Evolutionary conservation across 2,329 filamentous ascomycete species (phyloP).

Genomic region (Pseudopyricularia javanii): DNA sequence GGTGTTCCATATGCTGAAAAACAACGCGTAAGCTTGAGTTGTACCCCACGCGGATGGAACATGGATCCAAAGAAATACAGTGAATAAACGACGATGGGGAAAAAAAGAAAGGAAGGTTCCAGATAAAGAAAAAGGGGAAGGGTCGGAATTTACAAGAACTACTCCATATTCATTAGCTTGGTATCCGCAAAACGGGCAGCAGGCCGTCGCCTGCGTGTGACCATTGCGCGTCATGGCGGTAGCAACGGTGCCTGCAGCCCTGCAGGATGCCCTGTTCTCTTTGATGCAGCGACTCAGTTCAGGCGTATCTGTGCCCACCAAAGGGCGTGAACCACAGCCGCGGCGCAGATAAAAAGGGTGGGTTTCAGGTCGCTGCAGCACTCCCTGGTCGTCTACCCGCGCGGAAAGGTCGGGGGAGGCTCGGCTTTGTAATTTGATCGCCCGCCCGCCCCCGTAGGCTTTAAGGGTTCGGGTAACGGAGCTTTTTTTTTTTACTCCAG

Average conservation of each 20-base stretch:
- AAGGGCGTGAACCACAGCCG: too few relatives aligned
- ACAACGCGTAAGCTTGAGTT: not conserved
- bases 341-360: too few relatives aligned
- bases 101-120: not conserved
- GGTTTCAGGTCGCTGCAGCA: too few relatives aligned
- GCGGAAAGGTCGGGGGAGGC: too few relatives aligned
- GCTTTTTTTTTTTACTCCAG: too few relatives aligned
- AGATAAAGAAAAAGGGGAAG: not conserved
- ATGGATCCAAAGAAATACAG: not conserved
- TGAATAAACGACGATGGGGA: not conserved
- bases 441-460: too few relatives aligned
- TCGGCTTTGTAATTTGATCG: too few relatives aligned
- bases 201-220: not conserved
- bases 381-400: too few relatives aligned
- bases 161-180: constrained; percentile 22
- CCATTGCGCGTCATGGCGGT: not conserved
- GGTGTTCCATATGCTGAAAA: constrained; percentile 17
- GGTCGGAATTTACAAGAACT: constrained; percentile 17
- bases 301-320: not conserved
- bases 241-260: not conserved
- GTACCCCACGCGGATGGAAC: not conserved
- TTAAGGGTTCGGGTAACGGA: too few relatives aligned
- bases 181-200: constrained; percentile 27
- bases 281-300: not conserved
- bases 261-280: not conserved